A percentile compares a stretch with the other conserved stretches of the same genome.
These are phyloP conservation scores for Ganoderma leucocontextum DNA, from an alignment of 1,284 basidiomycete genomes.

Conservation along the genomic window DNA sequence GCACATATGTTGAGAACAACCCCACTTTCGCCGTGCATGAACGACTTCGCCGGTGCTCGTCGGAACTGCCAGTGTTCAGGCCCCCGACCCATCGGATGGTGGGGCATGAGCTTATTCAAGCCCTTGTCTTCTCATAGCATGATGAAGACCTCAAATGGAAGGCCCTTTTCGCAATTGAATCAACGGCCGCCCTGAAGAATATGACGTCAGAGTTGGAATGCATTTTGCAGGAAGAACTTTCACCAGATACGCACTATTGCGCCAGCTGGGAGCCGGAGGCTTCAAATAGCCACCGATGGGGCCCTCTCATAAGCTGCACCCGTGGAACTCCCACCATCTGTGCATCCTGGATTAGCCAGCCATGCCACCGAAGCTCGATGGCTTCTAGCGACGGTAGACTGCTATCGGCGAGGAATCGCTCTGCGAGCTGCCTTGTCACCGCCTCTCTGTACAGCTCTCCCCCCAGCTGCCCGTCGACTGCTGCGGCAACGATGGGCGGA, in stretches of 20 bases:
- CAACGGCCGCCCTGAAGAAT: background rate
- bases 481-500: conserved; percentile 23
- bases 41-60: background rate
- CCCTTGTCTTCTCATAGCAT: background rate
- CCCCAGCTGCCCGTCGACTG: conserved; percentile 14
- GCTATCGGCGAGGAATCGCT: conserved; percentile 24
- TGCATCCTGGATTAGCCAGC: conserved; percentile 31
- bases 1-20: background rate
- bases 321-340: conserved; percentile 27
- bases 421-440: conserved; percentile 27
- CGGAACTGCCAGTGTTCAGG: background rate
- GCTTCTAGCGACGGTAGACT: conserved; percentile 26
- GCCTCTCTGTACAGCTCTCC: conserved; percentile 23
- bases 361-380: conserved; percentile 39
- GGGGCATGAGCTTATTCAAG: conserved; percentile 2
- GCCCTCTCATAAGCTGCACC: conserved; percentile 30
- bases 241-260: background rate
- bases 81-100: conserved; percentile 3
- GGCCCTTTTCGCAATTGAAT: background rate
- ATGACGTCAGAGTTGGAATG: conserved; percentile 4
- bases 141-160: conserved; percentile 1
- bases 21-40: background rate
- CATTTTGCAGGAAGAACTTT: background rate
- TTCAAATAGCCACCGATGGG: conserved; percentile 32
- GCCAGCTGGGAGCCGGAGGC: conserved; percentile 5